Percentiles rank a stretch among this genome's conserved stretches.
Evolutionary conservation across 345 rosid genomes (phyloP).

Genomic region (Litchi chinensis): DNA sequence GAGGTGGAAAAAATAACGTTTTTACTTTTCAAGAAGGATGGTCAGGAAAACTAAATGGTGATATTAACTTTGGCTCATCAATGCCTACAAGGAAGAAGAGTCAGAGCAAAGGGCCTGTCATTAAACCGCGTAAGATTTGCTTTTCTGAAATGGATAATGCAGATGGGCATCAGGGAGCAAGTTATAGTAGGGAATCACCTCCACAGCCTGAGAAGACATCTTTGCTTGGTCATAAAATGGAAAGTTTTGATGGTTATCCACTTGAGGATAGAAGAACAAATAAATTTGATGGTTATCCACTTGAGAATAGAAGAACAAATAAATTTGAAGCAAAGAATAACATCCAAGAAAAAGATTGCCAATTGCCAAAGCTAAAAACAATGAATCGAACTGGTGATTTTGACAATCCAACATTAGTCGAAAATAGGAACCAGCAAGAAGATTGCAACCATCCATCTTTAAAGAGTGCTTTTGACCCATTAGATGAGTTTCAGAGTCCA

Average conservation of each 20-base stretch:
- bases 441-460: slow-evolving; percentile 28
- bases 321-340: slow-evolving; percentile 24
- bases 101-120: slow-evolving; percentile 36
- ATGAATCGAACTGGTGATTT: slow-evolving; percentile 38
- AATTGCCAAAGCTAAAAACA: slow-evolving; percentile 36
- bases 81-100: slow-evolving; percentile 41
- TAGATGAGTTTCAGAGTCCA: slow-evolving; percentile 59
- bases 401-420: slow-evolving; percentile 30
- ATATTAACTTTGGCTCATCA: slow-evolving; percentile 38
- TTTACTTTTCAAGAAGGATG: slow-evolving; percentile 59
- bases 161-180: slow-evolving; percentile 40
- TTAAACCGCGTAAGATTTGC: slow-evolving; percentile 45
- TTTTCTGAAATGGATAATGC: slow-evolving; percentile 38
- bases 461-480: slow-evolving; percentile 38
- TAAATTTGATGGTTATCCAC: slow-evolving; percentile 21
- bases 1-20: slow-evolving; percentile 38
- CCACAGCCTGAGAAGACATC: slow-evolving; percentile 49
- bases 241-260: slow-evolving; percentile 27
- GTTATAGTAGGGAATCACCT: slow-evolving; percentile 37
- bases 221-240: slow-evolving; percentile 39
- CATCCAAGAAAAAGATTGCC: slow-evolving; percentile 36
- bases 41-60: slow-evolving; percentile 32
- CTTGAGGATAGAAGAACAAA: slow-evolving; percentile 37
- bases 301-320: slow-evolving; percentile 35
- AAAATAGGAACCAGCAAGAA: slow-evolving; percentile 40